Evolutionary conservation across 805 yeast species (phyloP), one percentile per base, ranked within the genome.

Genomic region (Huiozyma sinensis): DNA sequence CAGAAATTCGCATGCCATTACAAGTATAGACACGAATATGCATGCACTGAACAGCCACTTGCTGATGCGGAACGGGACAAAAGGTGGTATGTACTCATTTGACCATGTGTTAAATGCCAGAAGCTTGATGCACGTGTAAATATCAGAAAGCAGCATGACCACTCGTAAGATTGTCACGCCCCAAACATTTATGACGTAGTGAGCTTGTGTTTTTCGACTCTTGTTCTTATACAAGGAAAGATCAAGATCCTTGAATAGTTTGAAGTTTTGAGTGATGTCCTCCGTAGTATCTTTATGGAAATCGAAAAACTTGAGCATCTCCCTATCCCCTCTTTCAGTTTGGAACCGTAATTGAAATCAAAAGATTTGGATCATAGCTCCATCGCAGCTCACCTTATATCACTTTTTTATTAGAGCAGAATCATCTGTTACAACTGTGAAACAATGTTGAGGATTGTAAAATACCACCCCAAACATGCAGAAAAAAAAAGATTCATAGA

Each of bases 41-140:
- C 95, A 87, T 3, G 81, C 85, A 13, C 83, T 76, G 56, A 82
- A 83, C n/a, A 83, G 64, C 90, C 90, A 83, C 56, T 67, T 76
- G 46, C 69, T 73, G 45, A 72, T 76, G 57, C 54, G 73, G 47
- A 73, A 70, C 0, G 79, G 67, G 4, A 76, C 58, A 48, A 58
- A 67, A 5, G 81, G 79, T 43, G 66, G 55, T 30, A 71, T 61
- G 42, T 73, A 71, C 38, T 69, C 62, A 5, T 77, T 69, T 4
- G 80, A 71, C 90, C 90, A 82, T 39, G 75, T 68, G 55, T 82
- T 75, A 59, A 81, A 79, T 1, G 83, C 92, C 51, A 86, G 67
- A 36, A 87, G 72, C 52, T 75, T 78, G 45, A 87, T 64, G 60
- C 90, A 77, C 0, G 95, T 85, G 65, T 84, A 87, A 27, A 86